phyloP scores from a whole-genome alignment of 140 eudicot species.

The Bidens hawaiensis region DNA sequence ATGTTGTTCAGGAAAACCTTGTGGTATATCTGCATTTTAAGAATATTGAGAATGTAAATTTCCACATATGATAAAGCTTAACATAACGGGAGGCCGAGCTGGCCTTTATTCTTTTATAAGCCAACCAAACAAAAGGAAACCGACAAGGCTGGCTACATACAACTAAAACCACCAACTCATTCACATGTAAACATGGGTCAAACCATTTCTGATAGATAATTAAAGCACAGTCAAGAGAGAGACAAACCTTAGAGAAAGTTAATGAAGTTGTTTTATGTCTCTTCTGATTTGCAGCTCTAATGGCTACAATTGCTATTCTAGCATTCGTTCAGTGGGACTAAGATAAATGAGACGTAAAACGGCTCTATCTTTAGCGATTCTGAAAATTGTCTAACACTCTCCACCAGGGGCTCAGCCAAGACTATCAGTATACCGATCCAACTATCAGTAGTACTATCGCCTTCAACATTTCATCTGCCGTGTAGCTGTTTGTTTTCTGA shows the following conservation, averaged over 20 bases:
- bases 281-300: slow-evolving; percentile 42
- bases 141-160: too few relatives aligned
- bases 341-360: slow-evolving; percentile 45
- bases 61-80: background rate
- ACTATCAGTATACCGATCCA: slow-evolving; percentile 44
- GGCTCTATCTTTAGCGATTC: slow-evolving; percentile 33
- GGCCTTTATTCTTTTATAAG: too few relatives aligned
- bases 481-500: slow-evolving; percentile 27
- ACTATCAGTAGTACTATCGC: slow-evolving; percentile 39
- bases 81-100: too few relatives aligned
- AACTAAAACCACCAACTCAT: too few relatives aligned
- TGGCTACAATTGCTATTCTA: slow-evolving; percentile 46
- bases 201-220: background rate
- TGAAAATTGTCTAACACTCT: slow-evolving; percentile 51
- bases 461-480: slow-evolving; percentile 13
- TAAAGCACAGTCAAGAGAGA: background rate
- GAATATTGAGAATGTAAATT: background rate
- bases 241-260: slow-evolving; percentile 63
- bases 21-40: slow-evolving; percentile 49
- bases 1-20: slow-evolving; percentile 66
- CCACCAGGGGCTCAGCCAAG: slow-evolving; percentile 64
- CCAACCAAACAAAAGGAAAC: too few relatives aligned
- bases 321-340: slow-evolving; percentile 66
- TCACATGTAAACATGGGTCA: too few relatives aligned
- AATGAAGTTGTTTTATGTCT: slow-evolving; percentile 43